Evolutionary conservation across 768 basidiomycete species (phyloP).

Genomic region (Auricularia auricula-judae): DNA sequence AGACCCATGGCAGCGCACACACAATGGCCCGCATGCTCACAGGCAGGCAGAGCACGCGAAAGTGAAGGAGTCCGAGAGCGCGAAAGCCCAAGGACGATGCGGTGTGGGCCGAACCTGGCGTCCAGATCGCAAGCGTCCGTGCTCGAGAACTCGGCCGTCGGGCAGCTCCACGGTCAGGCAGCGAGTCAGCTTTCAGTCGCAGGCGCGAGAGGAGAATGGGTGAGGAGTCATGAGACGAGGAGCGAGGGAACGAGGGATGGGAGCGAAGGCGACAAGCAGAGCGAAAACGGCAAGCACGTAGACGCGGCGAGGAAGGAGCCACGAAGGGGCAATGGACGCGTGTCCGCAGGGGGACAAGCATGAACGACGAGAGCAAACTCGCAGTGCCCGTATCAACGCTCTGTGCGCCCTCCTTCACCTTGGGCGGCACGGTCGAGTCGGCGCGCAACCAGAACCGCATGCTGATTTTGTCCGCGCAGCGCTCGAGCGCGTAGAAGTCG

Average conservation of each 20-base stretch:
- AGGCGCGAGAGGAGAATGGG: no score
- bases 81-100: constrained; percentile 56
- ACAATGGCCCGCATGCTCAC: constrained; percentile 29
- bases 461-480: constrained; percentile 45
- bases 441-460: constrained; percentile 61
- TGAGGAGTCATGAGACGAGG: no score
- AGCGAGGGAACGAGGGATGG: no score
- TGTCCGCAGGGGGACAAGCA: no score
- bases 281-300: no score
- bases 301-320: no score
- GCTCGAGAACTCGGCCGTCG: neutral
- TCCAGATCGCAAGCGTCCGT: constrained; percentile 37
- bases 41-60: constrained; percentile 15
- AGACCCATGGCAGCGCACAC: no score
- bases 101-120: constrained; percentile 33
- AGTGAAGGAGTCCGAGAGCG: constrained; percentile 58
- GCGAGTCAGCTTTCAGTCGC: no score
- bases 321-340: no score
- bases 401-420: constrained; percentile 18
- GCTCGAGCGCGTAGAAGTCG: constrained; percentile 42
- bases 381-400: constrained; percentile 29
- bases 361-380: no score
- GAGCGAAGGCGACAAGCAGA: no score
- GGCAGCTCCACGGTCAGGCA: constrained; percentile 31
- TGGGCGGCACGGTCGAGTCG: neutral